A percentile compares a stretch with the other conserved stretches of the same genome.
phyloP scores from a whole-genome alignment of 2,329 filamentous ascomycete genomes.

The Paecilomyces niveus region DNA sequence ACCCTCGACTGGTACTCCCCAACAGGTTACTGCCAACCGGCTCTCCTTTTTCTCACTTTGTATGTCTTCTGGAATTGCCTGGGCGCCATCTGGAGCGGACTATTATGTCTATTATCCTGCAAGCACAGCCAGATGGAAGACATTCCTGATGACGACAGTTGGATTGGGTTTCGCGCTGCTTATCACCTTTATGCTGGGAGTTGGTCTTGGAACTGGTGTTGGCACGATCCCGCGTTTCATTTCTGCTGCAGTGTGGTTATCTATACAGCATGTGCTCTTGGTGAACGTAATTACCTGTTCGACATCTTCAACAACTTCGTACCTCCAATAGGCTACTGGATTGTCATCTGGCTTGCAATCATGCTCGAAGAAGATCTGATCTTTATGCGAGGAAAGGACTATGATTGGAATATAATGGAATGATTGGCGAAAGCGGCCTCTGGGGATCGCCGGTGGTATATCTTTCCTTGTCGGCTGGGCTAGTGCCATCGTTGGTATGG shows the following conservation, averaged over 20 bases:
- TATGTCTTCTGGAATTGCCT: conserved; percentile 27
- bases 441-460: conserved; percentile 33
- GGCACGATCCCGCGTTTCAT: conserved; percentile 31
- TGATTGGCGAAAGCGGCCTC: conserved; percentile 27
- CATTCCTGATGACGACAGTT: conserved; percentile 31
- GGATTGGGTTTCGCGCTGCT: conserved; percentile 27
- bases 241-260: conserved; percentile 33
- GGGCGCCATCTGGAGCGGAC: conserved; percentile 31
- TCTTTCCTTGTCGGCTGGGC: conserved; percentile 34
- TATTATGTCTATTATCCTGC: conserved; percentile 40
- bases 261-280: conserved; percentile 38
- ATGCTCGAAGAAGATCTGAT: conserved; percentile 36
- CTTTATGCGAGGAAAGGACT: conserved; percentile 31
- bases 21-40: conserved; percentile 27
- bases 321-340: conserved; percentile 42
- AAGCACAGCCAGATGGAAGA: conserved; percentile 26
- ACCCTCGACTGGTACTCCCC: conserved; percentile 17
- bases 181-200: conserved; percentile 32
- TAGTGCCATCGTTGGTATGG: conserved; percentile 36
- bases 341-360: conserved; percentile 37
- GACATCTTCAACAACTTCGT: conserved; percentile 40
- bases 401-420: conserved; percentile 39
- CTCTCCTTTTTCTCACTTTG: conserved; percentile 31
- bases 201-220: conserved; percentile 34
- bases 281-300: conserved; percentile 37